Percentiles rank a stretch among this genome's conserved stretches.
phyloP scores from a whole-genome alignment of 495 filamentous ascomycete genomes.

The Penicillium dipodomyicola region DNA sequence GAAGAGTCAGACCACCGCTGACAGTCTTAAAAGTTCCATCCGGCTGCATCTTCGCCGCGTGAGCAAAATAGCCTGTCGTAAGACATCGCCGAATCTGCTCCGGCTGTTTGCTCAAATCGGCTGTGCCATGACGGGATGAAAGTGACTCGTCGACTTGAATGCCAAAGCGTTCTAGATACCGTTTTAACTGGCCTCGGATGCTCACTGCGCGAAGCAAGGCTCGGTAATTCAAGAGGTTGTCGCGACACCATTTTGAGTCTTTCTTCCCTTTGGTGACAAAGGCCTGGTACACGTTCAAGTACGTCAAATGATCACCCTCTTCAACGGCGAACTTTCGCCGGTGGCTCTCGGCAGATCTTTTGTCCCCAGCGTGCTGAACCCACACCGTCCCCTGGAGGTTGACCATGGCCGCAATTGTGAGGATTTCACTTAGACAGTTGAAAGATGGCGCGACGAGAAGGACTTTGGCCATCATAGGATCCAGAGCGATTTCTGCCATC shows the following conservation, averaged over 20 bases:
- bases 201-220: constrained; percentile 78
- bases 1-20: constrained; percentile 65
- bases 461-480: constrained; percentile 95
- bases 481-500: constrained; percentile 93
- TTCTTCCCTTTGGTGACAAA: constrained; percentile 86
- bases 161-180: constrained; percentile 84
- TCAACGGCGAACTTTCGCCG: constrained; percentile 85
- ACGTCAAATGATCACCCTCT: constrained; percentile 93
- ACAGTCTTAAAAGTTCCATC: constrained; percentile 89
- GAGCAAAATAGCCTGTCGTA: constrained; percentile 89
- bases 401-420: constrained; percentile 94
- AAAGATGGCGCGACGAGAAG: constrained; percentile 75
- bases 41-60: constrained; percentile 92
- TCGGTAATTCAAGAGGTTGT: constrained; percentile 84
- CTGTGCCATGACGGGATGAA: constrained; percentile 25
- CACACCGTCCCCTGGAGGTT: constrained; percentile 78
- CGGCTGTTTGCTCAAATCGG: constrained; percentile 47
- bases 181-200: constrained; percentile 79
- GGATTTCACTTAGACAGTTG: constrained; percentile 76
- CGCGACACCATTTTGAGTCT: constrained; percentile 80
- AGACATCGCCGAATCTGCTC: constrained; percentile 84
- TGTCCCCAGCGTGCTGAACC: constrained; percentile 74
- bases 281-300: constrained; percentile 89
- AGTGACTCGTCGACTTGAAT: constrained; percentile 64
- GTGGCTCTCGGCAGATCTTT: constrained; percentile 66